These are phyloP conservation scores for Trichoderma afroharzianum DNA, from an alignment of 2,329 filamentous ascomycete genomes.

Conservation along the genomic window DNA sequence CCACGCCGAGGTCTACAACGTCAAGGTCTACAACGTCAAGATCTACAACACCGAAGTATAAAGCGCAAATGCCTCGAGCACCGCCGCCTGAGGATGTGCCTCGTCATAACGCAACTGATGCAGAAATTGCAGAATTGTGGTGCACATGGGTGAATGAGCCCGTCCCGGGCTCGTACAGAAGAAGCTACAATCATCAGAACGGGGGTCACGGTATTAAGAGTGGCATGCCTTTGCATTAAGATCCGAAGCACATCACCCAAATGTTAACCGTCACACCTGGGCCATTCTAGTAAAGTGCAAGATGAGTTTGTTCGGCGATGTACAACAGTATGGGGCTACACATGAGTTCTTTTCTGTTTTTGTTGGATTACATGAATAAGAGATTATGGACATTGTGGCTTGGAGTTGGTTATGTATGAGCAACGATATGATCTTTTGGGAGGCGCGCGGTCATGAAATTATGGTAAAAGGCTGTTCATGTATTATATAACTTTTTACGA, in stretches of 20 bases:
- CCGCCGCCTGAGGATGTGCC: background rate
- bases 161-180: too few species aligned
- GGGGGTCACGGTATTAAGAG: background rate
- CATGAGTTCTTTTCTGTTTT: background rate
- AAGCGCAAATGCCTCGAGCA: conserved; percentile 22
- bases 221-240: background rate
- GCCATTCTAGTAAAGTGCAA: too few species aligned
- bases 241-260: too few species aligned
- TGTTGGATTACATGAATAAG: background rate
- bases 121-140: too few species aligned
- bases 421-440: background rate
- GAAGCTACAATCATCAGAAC: background rate
- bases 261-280: too few species aligned
- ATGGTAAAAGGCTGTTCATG: background rate
- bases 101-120: too few species aligned
- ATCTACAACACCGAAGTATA: conserved; percentile 20
- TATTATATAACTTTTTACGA: background rate
- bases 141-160: conserved; percentile 19
- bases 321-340: background rate
- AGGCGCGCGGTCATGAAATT: background rate
- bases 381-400: background rate
- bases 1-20: accelerated
- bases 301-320: background rate
- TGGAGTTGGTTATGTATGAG: background rate
- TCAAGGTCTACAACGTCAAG: too few species aligned